Base-by-base conservation (phyloP, 148 eudicot genomes). In the Rhododendron vialii region DNA sequence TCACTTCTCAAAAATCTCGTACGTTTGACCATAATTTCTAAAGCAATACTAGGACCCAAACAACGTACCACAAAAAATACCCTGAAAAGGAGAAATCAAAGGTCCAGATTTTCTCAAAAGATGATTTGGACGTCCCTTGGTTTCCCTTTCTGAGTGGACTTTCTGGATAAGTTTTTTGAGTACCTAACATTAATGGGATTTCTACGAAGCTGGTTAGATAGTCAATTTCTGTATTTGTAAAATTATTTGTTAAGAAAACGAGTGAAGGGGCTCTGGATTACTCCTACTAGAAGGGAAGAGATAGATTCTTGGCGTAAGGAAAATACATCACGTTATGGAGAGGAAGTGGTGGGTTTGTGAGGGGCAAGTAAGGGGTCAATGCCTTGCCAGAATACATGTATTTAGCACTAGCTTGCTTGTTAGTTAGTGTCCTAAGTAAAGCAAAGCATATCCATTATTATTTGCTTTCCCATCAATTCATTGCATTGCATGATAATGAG, bases 241-340 rank as follows among this genome's bases (percentile, higher is more conserved):
- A 61, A 22, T 9, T 24, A 11, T 55, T 55, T 55, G 61, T 55
- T 76, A 71, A 57, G 9, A 22, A 36, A 61, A 24, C 28, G 20
- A 71, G 63, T 26, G 43, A 71, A 30, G 33, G 79, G 78, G 43
- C n/a, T 47, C 6, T 12, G 17, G 71, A 83, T 47, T 47, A 47
- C 12, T 5, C 4, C 35, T 33, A 3, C 41, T 7, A 47, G 50
- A 7, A 47, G 11, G 50, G 78, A 73, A 4, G 59, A 33, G 67
- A 51, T 12, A 84, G 50, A 84, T 84, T 84, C 86, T 84, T 84
- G 53, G 71, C 81, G 82, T 84, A 17, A 84, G 73, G 81, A 38
- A 36, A 76, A 33, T 47, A 2, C 17, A 35, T 55, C 26, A 59
- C 33, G 69, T 33, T 59, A 71, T 30, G 74, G 33, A 9, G 57